Evolutionary conservation across 140 eudicot species (phyloP).

Genomic region (Ambrosia hybrid): DNA sequence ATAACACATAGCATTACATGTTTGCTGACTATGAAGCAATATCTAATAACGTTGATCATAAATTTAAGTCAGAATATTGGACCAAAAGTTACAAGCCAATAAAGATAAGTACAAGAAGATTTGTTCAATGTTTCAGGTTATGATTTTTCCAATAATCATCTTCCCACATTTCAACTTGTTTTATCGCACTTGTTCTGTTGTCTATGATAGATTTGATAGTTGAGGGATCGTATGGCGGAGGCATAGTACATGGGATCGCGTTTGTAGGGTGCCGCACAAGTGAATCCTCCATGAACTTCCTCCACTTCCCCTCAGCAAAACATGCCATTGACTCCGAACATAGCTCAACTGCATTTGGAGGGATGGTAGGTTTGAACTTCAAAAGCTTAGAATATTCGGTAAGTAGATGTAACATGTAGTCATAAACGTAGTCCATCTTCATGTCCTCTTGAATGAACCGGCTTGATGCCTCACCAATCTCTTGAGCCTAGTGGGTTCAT

Average conservation of each 20-base stretch:
- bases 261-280: conserved; percentile 38
- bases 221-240: conserved; percentile 51
- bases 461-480: conserved; percentile 49
- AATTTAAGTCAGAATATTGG: neutral
- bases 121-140: conserved; percentile 22
- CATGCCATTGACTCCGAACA: conserved; percentile 60
- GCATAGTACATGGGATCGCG: conserved; percentile 49
- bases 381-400: conserved; percentile 54
- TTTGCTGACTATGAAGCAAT: neutral
- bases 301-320: conserved; percentile 30
- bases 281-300: conserved; percentile 44
- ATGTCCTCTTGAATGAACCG: conserved; percentile 44
- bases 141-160: conserved; percentile 40
- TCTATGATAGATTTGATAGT: conserved; percentile 37
- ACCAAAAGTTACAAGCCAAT: neutral
- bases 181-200: conserved; percentile 26
- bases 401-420: conserved; percentile 58
- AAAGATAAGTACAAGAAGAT: neutral
- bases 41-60: neutral
- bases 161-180: conserved; percentile 55
- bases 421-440: conserved; percentile 56
- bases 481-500: conserved; percentile 40
- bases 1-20: neutral
- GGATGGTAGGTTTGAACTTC: conserved; percentile 40
- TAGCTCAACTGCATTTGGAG: conserved; percentile 42